Evolutionary conservation across 352 stramenopile genomes (phyloP).

Genomic region (Globisporangium barbulae): DNA sequence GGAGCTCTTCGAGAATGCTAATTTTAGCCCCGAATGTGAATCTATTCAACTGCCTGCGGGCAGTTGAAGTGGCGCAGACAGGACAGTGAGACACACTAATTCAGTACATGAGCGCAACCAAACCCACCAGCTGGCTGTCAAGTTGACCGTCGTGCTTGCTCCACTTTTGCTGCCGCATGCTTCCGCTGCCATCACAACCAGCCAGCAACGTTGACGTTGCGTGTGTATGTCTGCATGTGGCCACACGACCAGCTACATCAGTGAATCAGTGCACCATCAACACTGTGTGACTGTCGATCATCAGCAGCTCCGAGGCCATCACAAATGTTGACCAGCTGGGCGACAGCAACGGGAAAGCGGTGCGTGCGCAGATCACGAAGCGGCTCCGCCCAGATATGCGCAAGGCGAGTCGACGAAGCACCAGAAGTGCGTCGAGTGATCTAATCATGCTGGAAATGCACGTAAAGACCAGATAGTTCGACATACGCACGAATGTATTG

Average conservation of each 20-base stretch:
- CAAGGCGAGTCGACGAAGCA: background rate
- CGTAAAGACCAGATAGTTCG: background rate
- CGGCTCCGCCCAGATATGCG: background rate
- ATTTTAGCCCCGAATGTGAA: background rate
- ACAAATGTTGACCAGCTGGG: constrained; percentile 6
- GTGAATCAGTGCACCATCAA: background rate
- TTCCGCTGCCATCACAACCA: background rate
- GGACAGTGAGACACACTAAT: no score
- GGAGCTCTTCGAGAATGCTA: background rate
- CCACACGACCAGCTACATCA: background rate
- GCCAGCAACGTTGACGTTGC: no score
- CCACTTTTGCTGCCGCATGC: background rate
- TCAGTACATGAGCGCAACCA: background rate
- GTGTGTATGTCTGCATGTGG: no score
- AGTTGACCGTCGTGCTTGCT: no score
- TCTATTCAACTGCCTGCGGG: background rate
- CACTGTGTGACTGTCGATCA: background rate
- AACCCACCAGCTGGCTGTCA: background rate
- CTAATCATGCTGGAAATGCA: background rate
- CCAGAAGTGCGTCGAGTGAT: background rate
- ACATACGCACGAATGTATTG: no score
- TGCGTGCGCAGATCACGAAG: background rate
- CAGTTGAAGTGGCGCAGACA: background rate
- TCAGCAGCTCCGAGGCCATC: background rate
- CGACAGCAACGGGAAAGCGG: background rate